These are phyloP conservation scores for Cymodocea nodosa DNA, from an alignment of 116 monocot species.

Conservation along the genomic window DNA sequence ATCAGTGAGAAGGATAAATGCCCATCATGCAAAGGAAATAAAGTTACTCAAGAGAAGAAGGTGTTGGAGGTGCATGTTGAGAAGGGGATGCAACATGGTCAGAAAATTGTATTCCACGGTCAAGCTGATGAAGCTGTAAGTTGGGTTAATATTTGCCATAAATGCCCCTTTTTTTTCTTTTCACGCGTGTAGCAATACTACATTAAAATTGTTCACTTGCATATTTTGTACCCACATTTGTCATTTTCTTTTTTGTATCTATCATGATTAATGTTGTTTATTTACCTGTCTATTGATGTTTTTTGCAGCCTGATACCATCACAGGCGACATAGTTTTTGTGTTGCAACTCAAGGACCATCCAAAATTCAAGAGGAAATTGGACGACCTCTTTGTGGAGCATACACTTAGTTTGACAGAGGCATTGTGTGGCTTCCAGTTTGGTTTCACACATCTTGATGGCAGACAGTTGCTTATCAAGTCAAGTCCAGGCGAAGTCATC, in stretches of 20 bases:
- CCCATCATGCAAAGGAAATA: constrained; percentile 55
- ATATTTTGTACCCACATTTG: too few species aligned
- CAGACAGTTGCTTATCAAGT: constrained; percentile 56
- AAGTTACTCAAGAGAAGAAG: constrained; percentile 70
- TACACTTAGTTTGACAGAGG: constrained; percentile 51
- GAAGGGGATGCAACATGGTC: constrained; percentile 83
- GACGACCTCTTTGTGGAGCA: constrained; percentile 69
- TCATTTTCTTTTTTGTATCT: not conserved
- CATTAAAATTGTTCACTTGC: too few species aligned
- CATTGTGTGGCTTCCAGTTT: constrained; percentile 77
- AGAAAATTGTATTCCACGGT: constrained; percentile 76
- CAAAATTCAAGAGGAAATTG: constrained; percentile 50
- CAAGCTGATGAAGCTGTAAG: constrained; percentile 89
- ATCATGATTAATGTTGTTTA: not conserved
- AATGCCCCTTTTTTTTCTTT: too few species aligned
- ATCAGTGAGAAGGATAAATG: constrained; percentile 79
- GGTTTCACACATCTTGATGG: constrained; percentile 65
- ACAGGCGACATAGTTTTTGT: constrained; percentile 78
- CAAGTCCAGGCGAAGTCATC: constrained; percentile 55
- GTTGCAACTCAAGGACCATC: constrained; percentile 78
- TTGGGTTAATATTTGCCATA: not conserved
- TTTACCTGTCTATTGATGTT: not conserved
- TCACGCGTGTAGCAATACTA: too few species aligned
- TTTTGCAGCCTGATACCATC: constrained; percentile 64
- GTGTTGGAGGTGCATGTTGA: constrained; percentile 80